Percentiles rank a stretch among this genome's conserved stretches.
These are phyloP conservation scores for Boletellus deceptivus DNA, from an alignment of 1,284 basidiomycete genomes.

Conservation along the genomic window DNA sequence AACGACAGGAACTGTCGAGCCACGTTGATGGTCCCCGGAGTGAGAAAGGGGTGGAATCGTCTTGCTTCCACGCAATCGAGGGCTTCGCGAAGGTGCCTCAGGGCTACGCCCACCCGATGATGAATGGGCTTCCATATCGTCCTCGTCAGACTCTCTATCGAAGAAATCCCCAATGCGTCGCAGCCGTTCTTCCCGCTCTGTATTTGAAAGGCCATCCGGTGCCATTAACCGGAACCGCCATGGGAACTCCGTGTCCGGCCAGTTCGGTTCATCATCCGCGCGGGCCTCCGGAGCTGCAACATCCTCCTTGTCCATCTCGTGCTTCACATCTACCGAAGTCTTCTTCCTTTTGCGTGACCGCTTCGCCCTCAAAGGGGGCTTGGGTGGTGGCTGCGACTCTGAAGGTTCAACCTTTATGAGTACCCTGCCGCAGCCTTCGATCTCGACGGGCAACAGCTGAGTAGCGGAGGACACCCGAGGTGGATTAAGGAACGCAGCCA, in stretches of 20 bases:
- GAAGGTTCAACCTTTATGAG: conserved; percentile 49
- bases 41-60: conserved; percentile 53
- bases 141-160: conserved; percentile 37
- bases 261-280: conserved; percentile 52
- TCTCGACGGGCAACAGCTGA: conserved; percentile 52
- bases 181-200: conserved; percentile 53
- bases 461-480: conserved; percentile 18
- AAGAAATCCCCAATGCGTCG: conserved; percentile 35
- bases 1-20: conserved; percentile 40
- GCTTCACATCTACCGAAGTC: conserved; percentile 18
- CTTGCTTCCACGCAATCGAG: conserved; percentile 53
- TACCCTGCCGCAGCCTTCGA: conserved; percentile 67
- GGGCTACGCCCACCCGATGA: conserved; percentile 9
- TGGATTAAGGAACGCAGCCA: conserved; percentile 55
- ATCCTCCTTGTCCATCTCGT: conserved; percentile 12
- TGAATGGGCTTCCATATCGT: conserved; percentile 26
- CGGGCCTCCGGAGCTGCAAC: conserved; percentile 10
- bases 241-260: conserved; percentile 74
- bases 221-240: conserved; percentile 63
- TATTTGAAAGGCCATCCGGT: conserved; percentile 47
- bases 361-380: conserved; percentile 34
- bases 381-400: conserved; percentile 29
- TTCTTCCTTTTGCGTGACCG: conserved; percentile 36
- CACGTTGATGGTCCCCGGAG: conserved; percentile 30
- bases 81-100: conserved; percentile 28